These are phyloP conservation scores for Geotrichum restrictum DNA, from an alignment of 1,139 yeast genomes.

Conservation along the genomic window DNA sequence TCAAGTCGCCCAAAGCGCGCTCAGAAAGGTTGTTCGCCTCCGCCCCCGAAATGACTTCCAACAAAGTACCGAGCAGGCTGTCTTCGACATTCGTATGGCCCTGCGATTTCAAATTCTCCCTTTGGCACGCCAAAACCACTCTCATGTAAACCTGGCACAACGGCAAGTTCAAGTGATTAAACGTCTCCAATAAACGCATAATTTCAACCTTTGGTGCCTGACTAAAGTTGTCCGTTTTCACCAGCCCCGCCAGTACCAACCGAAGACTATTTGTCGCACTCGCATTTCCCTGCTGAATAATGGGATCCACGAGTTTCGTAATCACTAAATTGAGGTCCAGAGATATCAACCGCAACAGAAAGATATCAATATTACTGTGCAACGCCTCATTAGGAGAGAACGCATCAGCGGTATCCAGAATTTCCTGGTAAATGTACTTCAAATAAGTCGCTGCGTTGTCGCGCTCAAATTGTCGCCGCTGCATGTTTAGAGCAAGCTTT, in stretches of 20 bases:
- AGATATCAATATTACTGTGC: conserved; percentile 17
- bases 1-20: conserved; percentile 39
- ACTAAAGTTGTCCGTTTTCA: conserved; percentile 13
- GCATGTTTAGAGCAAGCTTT: conserved; percentile 28
- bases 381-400: conserved; percentile 11
- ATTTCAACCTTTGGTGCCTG: conserved; percentile 24
- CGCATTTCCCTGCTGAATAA: conserved; percentile 24
- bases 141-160: conserved; percentile 50
- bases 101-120: not conserved
- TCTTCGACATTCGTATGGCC: not conserved
- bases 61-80: not conserved
- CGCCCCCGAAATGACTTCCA: conserved; percentile 14
- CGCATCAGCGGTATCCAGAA: conserved; percentile 22
- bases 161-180: conserved; percentile 54
- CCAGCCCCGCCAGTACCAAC: conserved; percentile 20
- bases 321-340: conserved; percentile 23
- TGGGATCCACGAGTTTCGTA: conserved; percentile 26
- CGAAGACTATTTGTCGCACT: conserved; percentile 22
- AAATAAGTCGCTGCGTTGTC: conserved; percentile 27
- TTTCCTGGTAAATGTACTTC: conserved; percentile 28
- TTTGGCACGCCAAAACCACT: conserved; percentile 21
- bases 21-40: conserved; percentile 1
- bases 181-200: conserved; percentile 25
- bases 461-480: conserved; percentile 28
- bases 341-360: conserved; percentile 24